phyloP scores from a whole-genome alignment of 768 basidiomycete genomes.

The Leucocoprinus leucothites region DNA sequence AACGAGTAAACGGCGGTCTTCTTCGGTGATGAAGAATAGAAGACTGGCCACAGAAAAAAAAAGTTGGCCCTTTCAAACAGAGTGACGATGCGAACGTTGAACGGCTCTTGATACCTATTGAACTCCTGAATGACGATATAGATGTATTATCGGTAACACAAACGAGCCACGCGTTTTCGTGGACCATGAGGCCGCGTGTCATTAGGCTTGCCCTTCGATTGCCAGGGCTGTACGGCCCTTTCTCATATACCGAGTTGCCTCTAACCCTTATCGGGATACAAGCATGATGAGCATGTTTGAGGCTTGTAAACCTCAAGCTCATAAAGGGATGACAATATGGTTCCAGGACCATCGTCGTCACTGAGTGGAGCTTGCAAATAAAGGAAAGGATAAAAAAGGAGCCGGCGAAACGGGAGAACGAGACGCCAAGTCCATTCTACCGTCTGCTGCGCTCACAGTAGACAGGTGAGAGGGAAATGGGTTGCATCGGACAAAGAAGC shows the following conservation, averaged over 20 bases:
- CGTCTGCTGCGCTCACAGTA: background rate
- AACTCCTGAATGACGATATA: background rate
- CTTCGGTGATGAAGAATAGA: conserved; percentile 1
- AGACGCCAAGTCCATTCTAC: background rate
- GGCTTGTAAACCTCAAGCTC: background rate
- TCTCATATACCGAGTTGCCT: background rate
- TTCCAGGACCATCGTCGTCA: background rate
- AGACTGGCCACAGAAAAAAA: background rate
- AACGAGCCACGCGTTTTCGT: background rate
- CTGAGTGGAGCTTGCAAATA: background rate
- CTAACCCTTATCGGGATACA: background rate
- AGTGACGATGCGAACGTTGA: background rate
- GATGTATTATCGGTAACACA: no score
- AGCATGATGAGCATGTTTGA: background rate
- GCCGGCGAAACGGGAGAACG: background rate
- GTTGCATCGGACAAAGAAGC: background rate
- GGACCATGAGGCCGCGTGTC: background rate
- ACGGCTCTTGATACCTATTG: background rate
- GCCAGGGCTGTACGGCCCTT: background rate
- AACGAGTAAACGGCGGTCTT: background rate
- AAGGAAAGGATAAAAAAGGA: background rate
- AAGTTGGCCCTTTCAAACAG: background rate
- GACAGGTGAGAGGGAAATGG: background rate
- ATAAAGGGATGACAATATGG: background rate
- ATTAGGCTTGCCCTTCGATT: background rate